phyloP scores from a whole-genome alignment of 2,329 filamentous ascomycete species.

The Endothia cerciana region DNA sequence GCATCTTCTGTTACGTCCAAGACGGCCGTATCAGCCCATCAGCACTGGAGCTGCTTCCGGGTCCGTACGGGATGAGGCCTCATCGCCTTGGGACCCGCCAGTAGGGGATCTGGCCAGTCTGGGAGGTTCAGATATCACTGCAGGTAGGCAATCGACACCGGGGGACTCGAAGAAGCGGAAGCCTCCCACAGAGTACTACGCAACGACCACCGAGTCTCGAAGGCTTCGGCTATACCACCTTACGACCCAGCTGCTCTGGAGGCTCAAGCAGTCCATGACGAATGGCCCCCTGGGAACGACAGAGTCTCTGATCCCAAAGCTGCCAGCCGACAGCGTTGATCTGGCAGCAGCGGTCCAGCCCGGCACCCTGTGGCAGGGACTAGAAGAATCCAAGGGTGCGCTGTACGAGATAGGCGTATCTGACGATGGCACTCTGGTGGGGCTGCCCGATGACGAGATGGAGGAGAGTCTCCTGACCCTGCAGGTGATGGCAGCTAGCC shows the following conservation, averaged over 20 bases:
- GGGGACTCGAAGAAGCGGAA: constrained; percentile 16
- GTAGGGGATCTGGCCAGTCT: constrained; percentile 30
- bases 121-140: neutral
- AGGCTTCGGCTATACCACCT: constrained; percentile 87
- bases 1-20: constrained; percentile 80
- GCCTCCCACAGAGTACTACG: constrained; percentile 17
- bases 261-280: constrained; percentile 88
- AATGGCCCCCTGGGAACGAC: constrained; percentile 50
- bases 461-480: constrained; percentile 87
- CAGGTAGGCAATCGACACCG: constrained; percentile 39
- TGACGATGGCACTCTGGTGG: constrained; percentile 89
- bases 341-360: constrained; percentile 52
- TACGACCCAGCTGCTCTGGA: constrained; percentile 93
- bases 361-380: constrained; percentile 69
- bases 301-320: constrained; percentile 72
- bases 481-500: constrained; percentile 85
- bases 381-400: constrained; percentile 92
- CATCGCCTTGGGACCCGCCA: constrained; percentile 19
- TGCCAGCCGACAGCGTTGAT: constrained; percentile 67
- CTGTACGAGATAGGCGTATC: constrained; percentile 96
- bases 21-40: constrained; percentile 68
- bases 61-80: constrained; percentile 14
- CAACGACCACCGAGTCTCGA: constrained; percentile 63
- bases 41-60: constrained; percentile 55
- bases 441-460: constrained; percentile 87